A percentile compares a stretch with the other conserved stretches of the same genome.
These are phyloP conservation scores for Buxus sempervirens DNA, from an alignment of 164 flowering plant species.

Conservation along the genomic window DNA sequence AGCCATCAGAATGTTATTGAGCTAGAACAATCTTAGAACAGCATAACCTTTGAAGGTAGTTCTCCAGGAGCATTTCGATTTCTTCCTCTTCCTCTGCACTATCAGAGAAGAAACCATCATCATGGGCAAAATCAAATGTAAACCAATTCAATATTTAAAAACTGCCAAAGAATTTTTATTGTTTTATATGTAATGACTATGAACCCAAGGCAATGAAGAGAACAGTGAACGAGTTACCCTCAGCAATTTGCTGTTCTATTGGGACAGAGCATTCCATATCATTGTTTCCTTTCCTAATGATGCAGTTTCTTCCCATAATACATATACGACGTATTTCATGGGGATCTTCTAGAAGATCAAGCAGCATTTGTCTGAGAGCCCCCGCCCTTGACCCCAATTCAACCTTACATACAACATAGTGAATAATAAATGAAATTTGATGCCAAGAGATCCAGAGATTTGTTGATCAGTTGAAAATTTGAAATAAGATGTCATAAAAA, in stretches of 20 bases:
- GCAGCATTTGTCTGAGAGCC: constrained; percentile 91
- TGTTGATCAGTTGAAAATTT: not conserved
- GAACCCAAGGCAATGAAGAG: not conserved
- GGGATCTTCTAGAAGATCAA: constrained; percentile 95
- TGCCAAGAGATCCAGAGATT: constrained; percentile 6
- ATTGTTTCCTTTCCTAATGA: constrained; percentile 41
- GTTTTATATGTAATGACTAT: not conserved
- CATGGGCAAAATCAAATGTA: constrained; percentile 15
- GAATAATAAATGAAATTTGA: constrained; percentile 9
- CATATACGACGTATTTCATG: constrained; percentile 91
- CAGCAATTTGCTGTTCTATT: constrained; percentile 85
- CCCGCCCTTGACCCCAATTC: constrained; percentile 93
- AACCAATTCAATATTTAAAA: not conserved
- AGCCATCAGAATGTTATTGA: not conserved
- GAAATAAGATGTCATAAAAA: not conserved
- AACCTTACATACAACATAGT: constrained; percentile 47
- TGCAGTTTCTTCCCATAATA: constrained; percentile 90
- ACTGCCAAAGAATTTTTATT: not conserved
- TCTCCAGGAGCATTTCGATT: constrained; percentile 98
- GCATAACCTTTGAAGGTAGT: constrained; percentile 85
- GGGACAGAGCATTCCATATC: constrained; percentile 75
- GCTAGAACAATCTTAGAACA: not conserved
- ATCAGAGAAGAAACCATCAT: too few relatives aligned
- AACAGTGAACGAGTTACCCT: constrained; percentile 44
- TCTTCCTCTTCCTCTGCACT: constrained; percentile 99